phyloP scores from a whole-genome alignment of 179 eudicot genomes.

The Monotropa hypopitys region DNA sequence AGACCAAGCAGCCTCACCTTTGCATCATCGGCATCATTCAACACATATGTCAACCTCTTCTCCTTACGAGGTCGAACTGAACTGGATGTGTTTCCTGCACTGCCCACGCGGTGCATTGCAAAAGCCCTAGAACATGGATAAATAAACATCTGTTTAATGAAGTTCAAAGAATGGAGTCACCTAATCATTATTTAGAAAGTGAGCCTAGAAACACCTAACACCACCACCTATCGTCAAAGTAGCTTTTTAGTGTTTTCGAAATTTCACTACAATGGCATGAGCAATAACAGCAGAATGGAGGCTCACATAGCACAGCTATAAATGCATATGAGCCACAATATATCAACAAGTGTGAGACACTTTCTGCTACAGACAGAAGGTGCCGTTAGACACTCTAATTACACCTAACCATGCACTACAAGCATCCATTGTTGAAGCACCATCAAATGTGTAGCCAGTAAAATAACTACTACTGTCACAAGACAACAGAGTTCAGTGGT shows the following conservation, averaged over 20 bases:
- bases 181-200: not conserved
- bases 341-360: not conserved
- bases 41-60: constrained; percentile 79
- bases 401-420: not conserved
- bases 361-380: not conserved
- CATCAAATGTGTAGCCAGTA: not conserved
- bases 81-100: constrained; percentile 74
- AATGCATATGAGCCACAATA: not conserved
- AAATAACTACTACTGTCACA: not conserved
- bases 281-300: not conserved
- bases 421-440: not conserved
- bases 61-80: constrained; percentile 85
- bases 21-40: constrained; percentile 71
- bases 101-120: constrained; percentile 92
- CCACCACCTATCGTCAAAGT: not conserved
- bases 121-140: constrained; percentile 20
- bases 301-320: not conserved
- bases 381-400: not conserved
- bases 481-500: not conserved
- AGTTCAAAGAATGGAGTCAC: not conserved
- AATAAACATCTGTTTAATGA: not conserved
- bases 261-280: not conserved
- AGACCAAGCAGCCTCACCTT: constrained; percentile 39
- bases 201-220: not conserved
- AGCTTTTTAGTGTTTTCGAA: not conserved